These are phyloP conservation scores for Erigeron philadelphicus DNA, from an alignment of 140 eudicot genomes.

Conservation along the genomic window DNA sequence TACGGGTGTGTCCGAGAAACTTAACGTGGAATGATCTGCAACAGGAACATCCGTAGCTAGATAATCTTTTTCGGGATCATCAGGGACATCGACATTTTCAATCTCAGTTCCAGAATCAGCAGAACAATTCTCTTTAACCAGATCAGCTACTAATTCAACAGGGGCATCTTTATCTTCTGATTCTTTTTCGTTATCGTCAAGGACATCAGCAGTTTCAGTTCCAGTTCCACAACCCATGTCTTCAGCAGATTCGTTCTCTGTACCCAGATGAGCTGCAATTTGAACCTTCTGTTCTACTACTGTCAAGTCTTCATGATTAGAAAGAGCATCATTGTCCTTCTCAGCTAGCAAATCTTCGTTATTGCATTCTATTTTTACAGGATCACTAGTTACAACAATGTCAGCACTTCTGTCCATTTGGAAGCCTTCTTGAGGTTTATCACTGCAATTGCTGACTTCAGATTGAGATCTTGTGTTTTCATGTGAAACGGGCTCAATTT, in stretches of 20 bases:
- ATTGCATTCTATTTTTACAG: constrained; percentile 25
- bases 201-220: constrained; percentile 26
- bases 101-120: constrained; percentile 27
- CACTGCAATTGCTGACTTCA: constrained; percentile 23
- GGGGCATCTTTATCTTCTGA: constrained; percentile 26
- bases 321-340: constrained; percentile 18
- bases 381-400: constrained; percentile 19
- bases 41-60: constrained; percentile 27
- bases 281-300: constrained; percentile 29
- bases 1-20: constrained; percentile 21
- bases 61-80: constrained; percentile 26
- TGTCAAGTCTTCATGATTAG: constrained; percentile 25
- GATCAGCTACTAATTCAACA: constrained; percentile 24
- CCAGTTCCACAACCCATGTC: constrained; percentile 19
- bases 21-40: constrained; percentile 24
- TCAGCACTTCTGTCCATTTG: constrained; percentile 23
- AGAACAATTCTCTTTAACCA: constrained; percentile 23
- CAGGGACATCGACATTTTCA: constrained; percentile 27
- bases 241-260: constrained; percentile 27
- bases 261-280: constrained; percentile 23
- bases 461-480: constrained; percentile 16
- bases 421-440: constrained; percentile 26
- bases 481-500: constrained; percentile 18
- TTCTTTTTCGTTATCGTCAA: constrained; percentile 31
- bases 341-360: constrained; percentile 25